Base-by-base conservation (phyloP, 2,329 filamentous ascomycete genomes). In the Delphinella strobiligena region DNA sequence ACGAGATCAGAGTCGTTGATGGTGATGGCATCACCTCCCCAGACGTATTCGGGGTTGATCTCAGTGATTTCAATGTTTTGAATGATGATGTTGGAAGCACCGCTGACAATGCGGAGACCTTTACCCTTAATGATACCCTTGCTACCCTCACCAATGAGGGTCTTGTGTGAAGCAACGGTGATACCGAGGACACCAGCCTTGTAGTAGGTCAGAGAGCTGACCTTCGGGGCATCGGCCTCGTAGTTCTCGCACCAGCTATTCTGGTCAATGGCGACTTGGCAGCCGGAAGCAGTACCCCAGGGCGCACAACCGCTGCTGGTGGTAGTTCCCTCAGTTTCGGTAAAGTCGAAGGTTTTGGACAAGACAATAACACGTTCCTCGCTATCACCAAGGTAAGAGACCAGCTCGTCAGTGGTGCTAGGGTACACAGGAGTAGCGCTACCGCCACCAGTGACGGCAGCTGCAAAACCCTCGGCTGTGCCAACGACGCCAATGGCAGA, bases 211-310 rank as follows among this genome's bases (percentile, higher is more conserved):
- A 57, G 47, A 10, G 44, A 36, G 24, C 19, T 67, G 11, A 58
- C 58, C 5, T 10, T 19, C 31, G 62, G 63, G 36, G 61, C 64
- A 19, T 68, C 63, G 4, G 72, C 31, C 61, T 58, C 38, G 66
- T 59, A 61, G 61, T 75, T 75, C 41, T 51, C 58, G 57, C 74
- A 77, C 66, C 69, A 73, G 50, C 62, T 50, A 51, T 74, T 56
- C 61, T 72, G 61, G 62, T 75, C 71, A 53, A 78, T 74, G 44
- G 74, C 69, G 27, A 67, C 49, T 62, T 80, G 75, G 58, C 75
- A 75, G 11, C 54, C 66, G 18, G 69, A 70, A 22, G 69, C 72
- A 60, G 69, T 74, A 10, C 44, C 47, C 51, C 67, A 74, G 19
- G 74, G 73, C 16, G 72, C 66, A 50, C 75, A 79, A 27, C 74